Evolutionary conservation across 139 green algal genomes (phyloP), one percentile per base, ranked within the genome.

Genomic region (Diplosphaera chodatii): DNA sequence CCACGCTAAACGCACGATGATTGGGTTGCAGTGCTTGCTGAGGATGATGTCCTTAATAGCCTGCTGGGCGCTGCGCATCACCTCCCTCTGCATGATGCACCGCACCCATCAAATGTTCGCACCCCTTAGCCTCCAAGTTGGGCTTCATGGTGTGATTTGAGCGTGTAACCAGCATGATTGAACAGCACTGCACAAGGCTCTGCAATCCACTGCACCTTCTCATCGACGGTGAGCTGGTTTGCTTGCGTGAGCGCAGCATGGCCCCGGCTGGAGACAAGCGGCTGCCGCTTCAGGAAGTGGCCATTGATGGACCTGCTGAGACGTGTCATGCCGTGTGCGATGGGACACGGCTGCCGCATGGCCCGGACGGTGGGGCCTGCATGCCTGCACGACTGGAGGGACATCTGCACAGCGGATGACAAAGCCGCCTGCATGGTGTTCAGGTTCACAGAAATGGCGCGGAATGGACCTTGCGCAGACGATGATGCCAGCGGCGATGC

Each of bases 1-100:
- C 87, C 87, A 94, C 0, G 82, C 88, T 2, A 92, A 69, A 2
- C 88, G 76, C 20, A 93, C 69, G 32, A 89, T 48, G 32, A 89
- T 89, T 1, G 89, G 87, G 1, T 68, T 71, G 69, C 74, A 83
- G 62, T 81, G 59, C 71, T 71, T 74, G 63, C 63, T 59, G 13
- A 65, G 59, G 40, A 75, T 76, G 29, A 82, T 37, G 25, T 63
- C 40, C 30, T 20, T 18, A 1, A 56, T 22, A 8, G 41, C 31
- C 63, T 66, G 13, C 27, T 66, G 21, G 10, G 48, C 48, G 16
- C 18, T 59, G 16, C 18, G 13, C 16, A 59, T 59, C 16, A 4
- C 16, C 48, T 21, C 48, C 48, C 18, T 59, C 48, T 59, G 37
- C 37, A 48, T 8, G 37, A 48, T 48, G 10, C 8, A 13, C 37